Base-by-base conservation (phyloP, 768 basidiomycete species). In the Naganishia antarctica region DNA sequence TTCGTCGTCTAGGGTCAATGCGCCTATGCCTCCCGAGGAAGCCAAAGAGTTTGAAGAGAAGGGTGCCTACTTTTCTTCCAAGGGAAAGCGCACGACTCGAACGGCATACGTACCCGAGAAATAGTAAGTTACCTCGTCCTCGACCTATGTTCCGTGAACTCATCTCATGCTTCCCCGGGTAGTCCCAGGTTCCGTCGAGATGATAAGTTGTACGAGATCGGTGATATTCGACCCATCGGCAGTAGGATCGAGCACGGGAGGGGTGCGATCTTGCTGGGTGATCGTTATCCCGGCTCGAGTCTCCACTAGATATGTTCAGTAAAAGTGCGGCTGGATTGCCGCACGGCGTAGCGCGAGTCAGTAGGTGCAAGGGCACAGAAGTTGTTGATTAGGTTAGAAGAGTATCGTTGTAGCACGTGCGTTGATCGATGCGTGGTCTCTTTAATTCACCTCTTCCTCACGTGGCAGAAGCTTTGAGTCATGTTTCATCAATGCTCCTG, bases 171-270 rank as follows among this genome's bases (percentile, higher is more conserved):
- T 16, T 34, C 15, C 40, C 28, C 4, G 7, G 4, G 16, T 28
- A 60, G 59, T 16, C 41, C 43, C 16, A 32, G 45, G 45, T 62
- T 62, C 34, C 61, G 46, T 41, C 41, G 37, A 11, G 61, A 62
- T 40, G 32, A 48, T 29, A 44, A 59, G 9, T n/a, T 37, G 29
- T 64, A 64, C 46, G 63, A 64, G 28, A 43, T 59, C 23, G 46
- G 40, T 8, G 63, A 64, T 37, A 59, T 64, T 29, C 53, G 63
- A 34, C 63, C 63, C 16, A 29, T 58, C 11, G 63, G 63, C 25
- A 32, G 29, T 18, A 44, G 63, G 43, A 50, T 64, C 28, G 63
- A 64, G 18, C 43, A 43, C 34, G 63, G 63, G 21, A 45, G 31
- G 11, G 51, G 43, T 2, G 63, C 46, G 3, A 44, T 64, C 7